Base-by-base conservation (phyloP, 345 rosid genomes). In the Gossypium ekmanianum region DNA sequence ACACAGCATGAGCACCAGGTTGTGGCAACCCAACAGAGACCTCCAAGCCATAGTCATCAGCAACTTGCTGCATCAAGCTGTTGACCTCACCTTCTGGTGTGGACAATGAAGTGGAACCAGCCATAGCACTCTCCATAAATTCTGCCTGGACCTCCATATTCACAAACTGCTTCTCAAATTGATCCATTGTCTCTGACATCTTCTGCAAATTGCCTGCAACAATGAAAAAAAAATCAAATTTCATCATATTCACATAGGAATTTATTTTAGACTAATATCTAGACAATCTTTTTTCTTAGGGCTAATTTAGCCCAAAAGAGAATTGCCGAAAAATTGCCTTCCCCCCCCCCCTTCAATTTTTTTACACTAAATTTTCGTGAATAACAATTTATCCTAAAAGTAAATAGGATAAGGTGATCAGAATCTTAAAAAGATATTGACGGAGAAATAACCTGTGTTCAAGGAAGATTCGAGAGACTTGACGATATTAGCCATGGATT, bases 151-250 rank as follows among this genome's bases (percentile, higher is more conserved):
- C 97, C 84, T 94, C 98, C 98, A 94, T 92, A 85, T 94, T 94
- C 82, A 92, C 97, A 81, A 94, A 94, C 78, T 94, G 97, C 86
- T 92, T 94, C 91, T 92, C 98, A 52, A 94, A 94, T 67, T 86
- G 88, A 79, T 94, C 98, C 98, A 94, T 95, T 0, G 99, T 95
- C 92, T 93, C 97, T 0, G 98, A 95, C 99, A 95, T 95, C 88
- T 93, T 95, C 86, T 95, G 99, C 84, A 95, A 83, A 76, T 95
- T 93, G 71, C 98, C 99, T 95, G 84, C 79, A 81, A 27, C 68
- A 20, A 51, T 4, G 18, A 16, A 51, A 59, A 22, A 57, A 56
- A 61, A 14, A 16, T 43, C 56, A 26, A 44, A 14, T 68, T 50
- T 68, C 45, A 45, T 20, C 43, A 47, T 7, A n/a, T 39, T 11